These are phyloP conservation scores for Posidonia oceanica DNA, from an alignment of 116 monocot species.

Conservation along the genomic window DNA sequence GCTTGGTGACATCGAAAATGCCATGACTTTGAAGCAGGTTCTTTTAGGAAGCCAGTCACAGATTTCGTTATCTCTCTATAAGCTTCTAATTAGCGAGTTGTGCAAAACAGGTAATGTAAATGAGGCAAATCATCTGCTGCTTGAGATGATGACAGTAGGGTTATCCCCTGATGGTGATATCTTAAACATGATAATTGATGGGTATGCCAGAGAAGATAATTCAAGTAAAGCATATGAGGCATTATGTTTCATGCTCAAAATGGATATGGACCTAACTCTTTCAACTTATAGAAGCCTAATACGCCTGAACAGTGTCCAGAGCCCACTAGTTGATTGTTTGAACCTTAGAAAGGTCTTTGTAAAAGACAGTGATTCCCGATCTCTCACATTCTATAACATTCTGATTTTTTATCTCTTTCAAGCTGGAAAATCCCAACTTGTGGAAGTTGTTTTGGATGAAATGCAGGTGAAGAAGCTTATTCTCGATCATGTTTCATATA, in stretches of 20 bases:
- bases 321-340: conserved; percentile 19
- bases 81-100: conserved; percentile 31
- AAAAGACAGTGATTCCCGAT: conserved; percentile 5
- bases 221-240: conserved; percentile 34
- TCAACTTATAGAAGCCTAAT: conserved; percentile 49
- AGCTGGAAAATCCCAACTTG: conserved; percentile 26
- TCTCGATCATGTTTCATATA: conserved; percentile 48
- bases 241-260: conserved; percentile 51
- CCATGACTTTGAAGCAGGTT: conserved; percentile 31
- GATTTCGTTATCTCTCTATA: conserved; percentile 15
- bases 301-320: conserved; percentile 20
- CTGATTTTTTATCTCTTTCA: conserved; percentile 72
- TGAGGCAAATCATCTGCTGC: conserved; percentile 29
- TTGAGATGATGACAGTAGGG: conserved; percentile 28
- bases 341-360: conserved; percentile 30
- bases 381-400: conserved; percentile 45
- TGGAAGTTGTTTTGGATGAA: conserved; percentile 46
- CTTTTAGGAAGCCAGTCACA: conserved; percentile 14
- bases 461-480: conserved; percentile 33
- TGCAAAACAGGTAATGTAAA: conserved; percentile 27
- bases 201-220: conserved; percentile 33
- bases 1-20: conserved; percentile 23
- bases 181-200: conserved; percentile 47
- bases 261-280: conserved; percentile 23
- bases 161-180: conserved; percentile 23